These are phyloP conservation scores for Rhododendron ovatum DNA, from an alignment of 148 eudicot species.

Conservation along the genomic window DNA sequence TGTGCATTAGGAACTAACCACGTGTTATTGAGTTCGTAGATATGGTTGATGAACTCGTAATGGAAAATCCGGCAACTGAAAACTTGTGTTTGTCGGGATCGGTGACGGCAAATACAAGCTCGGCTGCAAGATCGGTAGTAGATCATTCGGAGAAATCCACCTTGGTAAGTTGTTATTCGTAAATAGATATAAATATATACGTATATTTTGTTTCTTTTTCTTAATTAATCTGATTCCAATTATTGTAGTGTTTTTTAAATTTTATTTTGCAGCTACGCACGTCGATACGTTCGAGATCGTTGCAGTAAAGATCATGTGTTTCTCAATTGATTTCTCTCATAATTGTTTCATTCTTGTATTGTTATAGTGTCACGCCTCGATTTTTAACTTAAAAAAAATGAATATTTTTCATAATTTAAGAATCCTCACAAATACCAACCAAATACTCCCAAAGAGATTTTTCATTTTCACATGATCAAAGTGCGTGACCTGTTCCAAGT, in stretches of 20 bases:
- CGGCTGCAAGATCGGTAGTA: conserved; percentile 94
- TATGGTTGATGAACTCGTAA: background rate
- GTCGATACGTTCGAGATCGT: conserved; percentile 87
- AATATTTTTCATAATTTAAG: no score
- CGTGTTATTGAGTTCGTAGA: background rate
- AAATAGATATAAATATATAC: background rate
- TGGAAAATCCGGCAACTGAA: no score
- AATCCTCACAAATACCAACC: no score
- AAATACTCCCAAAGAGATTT: no score
- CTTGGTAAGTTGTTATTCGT: conserved; percentile 37
- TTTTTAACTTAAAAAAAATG: no score
- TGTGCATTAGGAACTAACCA: background rate
- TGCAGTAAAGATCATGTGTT: conserved; percentile 88
- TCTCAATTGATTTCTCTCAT: background rate
- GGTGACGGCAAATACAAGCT: conserved; percentile 87
- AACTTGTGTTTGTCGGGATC: conserved; percentile 24
- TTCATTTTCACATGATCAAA: no score
- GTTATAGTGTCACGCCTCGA: no score
- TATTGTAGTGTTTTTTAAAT: background rate
- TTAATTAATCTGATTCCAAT: background rate
- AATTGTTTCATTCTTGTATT: background rate
- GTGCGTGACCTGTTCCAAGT: no score
- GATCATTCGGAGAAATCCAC: conserved; percentile 84
- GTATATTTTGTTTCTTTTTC: background rate
- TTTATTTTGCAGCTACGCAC: conserved; percentile 70